A percentile compares a stretch with the other conserved stretches of the same genome.
These are phyloP conservation scores for Anacardium occidentale DNA, from an alignment of 345 rosid genomes.

Conservation along the genomic window DNA sequence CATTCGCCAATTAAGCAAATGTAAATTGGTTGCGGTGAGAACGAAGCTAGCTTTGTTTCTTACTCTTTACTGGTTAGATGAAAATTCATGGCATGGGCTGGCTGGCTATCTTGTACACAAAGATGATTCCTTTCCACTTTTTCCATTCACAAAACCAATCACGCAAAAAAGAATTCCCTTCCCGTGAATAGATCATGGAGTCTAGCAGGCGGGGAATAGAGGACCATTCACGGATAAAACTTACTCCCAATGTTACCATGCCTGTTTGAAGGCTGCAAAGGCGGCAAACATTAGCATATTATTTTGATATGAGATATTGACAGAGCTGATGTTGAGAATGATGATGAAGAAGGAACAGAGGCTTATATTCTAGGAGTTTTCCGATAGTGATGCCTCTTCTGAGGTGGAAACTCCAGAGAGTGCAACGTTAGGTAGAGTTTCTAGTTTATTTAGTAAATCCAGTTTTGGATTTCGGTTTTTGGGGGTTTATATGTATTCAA, in stretches of 20 bases:
- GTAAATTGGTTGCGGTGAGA: too few relatives aligned
- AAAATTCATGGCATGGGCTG: too few relatives aligned
- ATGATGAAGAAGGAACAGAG: conserved; percentile 39
- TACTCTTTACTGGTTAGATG: too few relatives aligned
- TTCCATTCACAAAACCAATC: too few relatives aligned
- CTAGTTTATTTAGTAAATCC: neutral
- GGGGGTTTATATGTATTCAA: too few relatives aligned
- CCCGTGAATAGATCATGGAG: conserved; percentile 59
- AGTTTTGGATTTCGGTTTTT: too few relatives aligned
- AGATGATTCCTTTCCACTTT: too few relatives aligned
- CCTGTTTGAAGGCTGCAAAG: conserved; percentile 62
- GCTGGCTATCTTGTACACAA: too few relatives aligned
- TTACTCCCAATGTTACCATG: conserved; percentile 67
- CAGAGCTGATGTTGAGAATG: conserved; percentile 38
- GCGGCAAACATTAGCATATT: conserved; percentile 47
- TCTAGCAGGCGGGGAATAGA: conserved; percentile 52
- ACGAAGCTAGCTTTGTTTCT: too few relatives aligned
- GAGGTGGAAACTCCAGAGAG: conserved; percentile 28
- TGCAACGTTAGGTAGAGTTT: conserved; percentile 32
- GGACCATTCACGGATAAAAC: conserved; percentile 42
- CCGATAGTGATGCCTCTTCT: conserved; percentile 25
- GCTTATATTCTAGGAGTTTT: conserved; percentile 26
- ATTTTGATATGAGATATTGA: conserved; percentile 52
- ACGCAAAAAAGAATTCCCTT: too few relatives aligned
- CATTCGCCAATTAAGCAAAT: too few relatives aligned